Evolutionary conservation across 2,329 filamentous ascomycete genomes (phyloP).

Genomic region (Chaetothyriales sp.): DNA sequence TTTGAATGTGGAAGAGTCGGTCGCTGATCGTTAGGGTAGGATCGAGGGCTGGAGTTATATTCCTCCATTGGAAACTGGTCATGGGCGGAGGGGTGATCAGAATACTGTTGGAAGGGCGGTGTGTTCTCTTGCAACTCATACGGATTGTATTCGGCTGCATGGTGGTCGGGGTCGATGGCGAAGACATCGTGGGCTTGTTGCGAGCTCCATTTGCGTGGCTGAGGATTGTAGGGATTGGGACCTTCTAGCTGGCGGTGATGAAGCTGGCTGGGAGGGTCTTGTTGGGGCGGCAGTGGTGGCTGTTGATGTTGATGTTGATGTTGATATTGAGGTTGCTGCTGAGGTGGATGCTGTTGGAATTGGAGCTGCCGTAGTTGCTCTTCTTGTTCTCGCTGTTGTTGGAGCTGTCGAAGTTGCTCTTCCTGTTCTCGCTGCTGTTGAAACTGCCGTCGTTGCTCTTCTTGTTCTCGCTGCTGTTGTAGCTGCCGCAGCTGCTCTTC

Average conservation of each 20-base stretch:
- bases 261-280: constrained; percentile 25
- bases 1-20: background rate
- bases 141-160: background rate
- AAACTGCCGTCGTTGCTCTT: background rate
- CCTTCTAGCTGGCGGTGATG: constrained; percentile 21
- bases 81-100: background rate
- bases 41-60: background rate
- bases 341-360: background rate
- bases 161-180: background rate
- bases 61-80: background rate
- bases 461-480: background rate
- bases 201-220: constrained; percentile 26
- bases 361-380: constrained; percentile 1
- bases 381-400: background rate
- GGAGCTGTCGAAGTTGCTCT: background rate
- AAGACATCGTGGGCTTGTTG: background rate
- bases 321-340: background rate
- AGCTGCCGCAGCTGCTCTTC: background rate
- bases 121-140: background rate
- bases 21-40: background rate
- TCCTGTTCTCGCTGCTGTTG: background rate
- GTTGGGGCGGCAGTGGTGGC: constrained; percentile 39
- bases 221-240: constrained; percentile 39
- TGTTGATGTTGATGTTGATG: constrained; percentile 22
- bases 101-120: background rate